A percentile compares a stretch with the other conserved stretches of the same genome.
phyloP scores from a whole-genome alignment of 805 yeast genomes.

The Candida vaughaniae region DNA sequence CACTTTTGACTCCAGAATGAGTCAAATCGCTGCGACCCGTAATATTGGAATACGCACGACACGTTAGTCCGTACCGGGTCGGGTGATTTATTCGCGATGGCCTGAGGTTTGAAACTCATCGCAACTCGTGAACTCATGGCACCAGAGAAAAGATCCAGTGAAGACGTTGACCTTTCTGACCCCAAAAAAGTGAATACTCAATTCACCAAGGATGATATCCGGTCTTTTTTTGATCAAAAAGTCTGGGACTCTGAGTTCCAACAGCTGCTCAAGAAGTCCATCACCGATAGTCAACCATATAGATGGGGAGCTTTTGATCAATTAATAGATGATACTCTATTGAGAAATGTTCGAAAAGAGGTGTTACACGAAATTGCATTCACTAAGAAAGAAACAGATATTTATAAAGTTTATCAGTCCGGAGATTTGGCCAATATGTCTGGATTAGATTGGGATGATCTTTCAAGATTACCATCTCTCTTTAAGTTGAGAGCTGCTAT shows the following conservation, averaged over 20 bases:
- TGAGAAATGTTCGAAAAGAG: constrained; percentile 80
- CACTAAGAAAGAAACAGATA: constrained; percentile 95
- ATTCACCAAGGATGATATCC: constrained; percentile 34
- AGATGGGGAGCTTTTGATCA: constrained; percentile 83
- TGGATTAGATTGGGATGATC: constrained; percentile 76
- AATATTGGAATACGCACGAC: no score
- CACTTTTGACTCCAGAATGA: no score
- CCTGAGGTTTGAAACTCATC: no score
- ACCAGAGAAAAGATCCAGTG: constrained; percentile 2
- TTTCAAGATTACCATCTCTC: constrained; percentile 69
- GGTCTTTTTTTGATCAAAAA: constrained; percentile 44
- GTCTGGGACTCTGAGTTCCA: constrained; percentile 48
- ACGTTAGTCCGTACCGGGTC: no score
- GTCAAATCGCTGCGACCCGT: no score
- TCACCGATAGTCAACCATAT: constrained; percentile 69
- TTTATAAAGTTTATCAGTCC: constrained; percentile 85
- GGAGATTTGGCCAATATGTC: constrained; percentile 91
- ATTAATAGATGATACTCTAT: constrained; percentile 71
- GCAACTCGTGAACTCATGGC: no score
- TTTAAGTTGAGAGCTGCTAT: constrained; percentile 81
- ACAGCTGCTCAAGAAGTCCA: constrained; percentile 36
- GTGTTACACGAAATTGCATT: constrained; percentile 81
- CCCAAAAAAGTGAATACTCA: constrained; percentile 14
- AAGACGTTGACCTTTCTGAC: constrained; percentile 1
- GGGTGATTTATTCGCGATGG: no score